phyloP scores from a whole-genome alignment of 768 basidiomycete genomes.

The Termitomyces sp. region DNA sequence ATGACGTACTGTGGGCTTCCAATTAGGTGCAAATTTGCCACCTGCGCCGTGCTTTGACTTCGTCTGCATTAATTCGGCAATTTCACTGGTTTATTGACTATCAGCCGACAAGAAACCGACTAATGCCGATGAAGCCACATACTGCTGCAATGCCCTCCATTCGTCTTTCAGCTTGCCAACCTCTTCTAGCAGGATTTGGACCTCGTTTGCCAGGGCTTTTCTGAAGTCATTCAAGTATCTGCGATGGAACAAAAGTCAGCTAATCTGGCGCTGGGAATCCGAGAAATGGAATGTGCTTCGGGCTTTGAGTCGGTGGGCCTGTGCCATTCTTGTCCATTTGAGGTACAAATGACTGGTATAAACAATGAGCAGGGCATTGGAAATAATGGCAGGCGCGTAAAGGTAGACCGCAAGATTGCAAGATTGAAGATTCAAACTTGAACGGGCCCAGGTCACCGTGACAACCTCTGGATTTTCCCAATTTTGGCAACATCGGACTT shows the following conservation, averaged over 20 bases:
- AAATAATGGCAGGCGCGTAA: too few species aligned
- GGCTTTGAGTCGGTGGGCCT: conserved; percentile 16
- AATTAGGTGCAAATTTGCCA: conserved; percentile 75
- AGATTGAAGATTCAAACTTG: too few species aligned
- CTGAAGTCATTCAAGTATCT: conserved; percentile 82
- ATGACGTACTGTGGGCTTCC: conserved; percentile 56
- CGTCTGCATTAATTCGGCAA: conserved; percentile 78
- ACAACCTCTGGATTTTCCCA: too few species aligned
- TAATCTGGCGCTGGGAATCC: neutral
- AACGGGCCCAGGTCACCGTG: too few species aligned
- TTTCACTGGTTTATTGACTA: conserved; percentile 51
- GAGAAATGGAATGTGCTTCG: neutral
- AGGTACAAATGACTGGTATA: too few species aligned
- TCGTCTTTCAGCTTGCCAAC: conserved; percentile 81
- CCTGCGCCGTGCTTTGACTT: conserved; percentile 81
- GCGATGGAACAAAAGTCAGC: conserved; percentile 6
- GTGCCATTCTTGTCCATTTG: conserved; percentile 14
- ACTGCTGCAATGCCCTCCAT: conserved; percentile 73
- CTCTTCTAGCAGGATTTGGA: conserved; percentile 75
- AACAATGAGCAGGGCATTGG: too few species aligned
- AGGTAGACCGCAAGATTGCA: too few species aligned
- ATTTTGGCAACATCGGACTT: too few species aligned
- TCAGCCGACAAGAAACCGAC: too few species aligned
- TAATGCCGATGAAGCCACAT: conserved; percentile 22
- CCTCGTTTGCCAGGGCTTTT: conserved; percentile 79